Conservation (phyloP, 2,329 filamentous ascomycete species). For the Colletotrichum sp. region DNA sequence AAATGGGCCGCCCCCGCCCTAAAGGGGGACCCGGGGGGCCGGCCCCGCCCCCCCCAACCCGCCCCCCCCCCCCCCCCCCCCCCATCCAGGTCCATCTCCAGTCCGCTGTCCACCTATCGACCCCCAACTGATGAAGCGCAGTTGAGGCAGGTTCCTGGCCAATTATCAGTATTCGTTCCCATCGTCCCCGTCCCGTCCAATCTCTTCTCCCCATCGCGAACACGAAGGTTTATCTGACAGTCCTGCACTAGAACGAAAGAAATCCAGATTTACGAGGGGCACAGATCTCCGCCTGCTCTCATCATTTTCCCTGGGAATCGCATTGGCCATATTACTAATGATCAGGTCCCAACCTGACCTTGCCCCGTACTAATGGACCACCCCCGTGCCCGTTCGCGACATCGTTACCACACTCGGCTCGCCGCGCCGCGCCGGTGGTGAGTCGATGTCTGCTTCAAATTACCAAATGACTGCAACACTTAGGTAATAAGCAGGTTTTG, state of each 20-base stretch:
- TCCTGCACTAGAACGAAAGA: neutral
- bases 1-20: too few species aligned
- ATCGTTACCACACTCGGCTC: neutral
- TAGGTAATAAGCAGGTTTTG: neutral
- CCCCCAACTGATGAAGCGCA: neutral
- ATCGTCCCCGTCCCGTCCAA: neutral
- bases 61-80: too few species aligned
- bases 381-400: neutral
- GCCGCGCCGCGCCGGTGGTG: neutral
- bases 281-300: neutral
- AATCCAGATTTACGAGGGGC: neutral
- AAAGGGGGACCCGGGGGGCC: too few species aligned
- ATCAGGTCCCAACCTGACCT: neutral
- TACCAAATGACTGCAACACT: neutral
- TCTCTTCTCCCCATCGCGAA: neutral
- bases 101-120: neutral
- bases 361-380: neutral
- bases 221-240: neutral
- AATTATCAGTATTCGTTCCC: neutral
- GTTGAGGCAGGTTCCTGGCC: neutral
- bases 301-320: neutral
- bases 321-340: neutral
- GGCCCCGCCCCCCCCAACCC: too few species aligned
- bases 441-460: neutral
- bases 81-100: neutral